Base-by-base conservation (phyloP, 2,329 filamentous ascomycete genomes). In the Pseudocercospora crystallina region DNA sequence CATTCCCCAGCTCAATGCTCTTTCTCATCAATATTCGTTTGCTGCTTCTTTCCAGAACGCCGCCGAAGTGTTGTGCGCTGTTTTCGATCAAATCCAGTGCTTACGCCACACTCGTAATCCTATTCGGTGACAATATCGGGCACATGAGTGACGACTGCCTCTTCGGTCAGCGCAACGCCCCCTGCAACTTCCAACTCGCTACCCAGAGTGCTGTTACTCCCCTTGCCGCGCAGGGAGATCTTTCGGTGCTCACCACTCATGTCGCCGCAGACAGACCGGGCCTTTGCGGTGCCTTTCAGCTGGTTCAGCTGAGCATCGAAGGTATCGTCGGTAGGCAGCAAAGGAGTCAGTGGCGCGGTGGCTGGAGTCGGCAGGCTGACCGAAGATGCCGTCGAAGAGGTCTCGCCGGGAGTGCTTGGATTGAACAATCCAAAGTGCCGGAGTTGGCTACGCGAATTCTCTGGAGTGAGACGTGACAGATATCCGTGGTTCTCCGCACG, bases 141-240 rank as follows among this genome's bases (percentile, higher is more conserved):
- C 20, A 26, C 20, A 26, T 26, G 20, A 7, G 20, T 26, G 4
- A 7, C 20, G 20, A 26, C 20, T 26, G 20, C 20, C 20, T 26
- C 20, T 26, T 26, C 20, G 20, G 77, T 76, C 20, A 84, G 63
- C 1, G 80, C 80, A 4, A 84, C 70, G 2, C 80, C 81, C 12
- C 76, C 72, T 3, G 72, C 69, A 1, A 82, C 76, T 29, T 76
- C 72, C 2, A 80, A 62, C 35, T 73, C 70, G 32, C 70, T 61
- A 4, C 57, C 59, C 2, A 62, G 37, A 43, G 60, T 62, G 53
- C 51, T 54, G 38, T 45, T 54, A 47, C 62, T 64, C 15, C 58
- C 52, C 39, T 40, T 59, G 8, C 43, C 14, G 10, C 43, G 13
- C 15, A 54, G 33, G n/a, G 46, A 53, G 11, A 53, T 2, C 47